Evolutionary conservation across 1,284 basidiomycete species (phyloP).

Genomic region (Rhodotorula glutinis): DNA sequence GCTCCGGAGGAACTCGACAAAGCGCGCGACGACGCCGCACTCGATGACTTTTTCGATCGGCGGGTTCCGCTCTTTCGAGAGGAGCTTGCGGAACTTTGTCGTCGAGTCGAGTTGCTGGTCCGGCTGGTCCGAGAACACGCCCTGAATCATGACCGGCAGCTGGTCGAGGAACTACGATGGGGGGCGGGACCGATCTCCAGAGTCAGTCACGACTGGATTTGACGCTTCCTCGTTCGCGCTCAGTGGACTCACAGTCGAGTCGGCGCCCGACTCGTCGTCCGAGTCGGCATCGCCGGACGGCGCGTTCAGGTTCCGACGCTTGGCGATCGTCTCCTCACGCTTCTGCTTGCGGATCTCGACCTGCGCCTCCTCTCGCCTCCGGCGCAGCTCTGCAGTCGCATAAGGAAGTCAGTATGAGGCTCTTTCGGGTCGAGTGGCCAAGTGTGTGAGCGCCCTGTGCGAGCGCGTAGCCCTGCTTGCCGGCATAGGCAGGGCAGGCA

Average conservation of each 20-base stretch:
- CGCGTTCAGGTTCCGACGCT: constrained; percentile 86
- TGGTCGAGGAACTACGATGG: constrained; percentile 55
- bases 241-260: constrained; percentile 60
- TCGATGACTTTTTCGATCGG: constrained; percentile 99
- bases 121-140: constrained; percentile 86
- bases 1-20: constrained; percentile 87
- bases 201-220: no score
- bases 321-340: constrained; percentile 93
- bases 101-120: constrained; percentile 93
- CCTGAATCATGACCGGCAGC: constrained; percentile 72
- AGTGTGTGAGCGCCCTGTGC: no score
- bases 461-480: no score
- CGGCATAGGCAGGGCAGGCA: background rate
- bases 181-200: no score
- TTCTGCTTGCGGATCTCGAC: constrained; percentile 96
- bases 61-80: constrained; percentile 99
- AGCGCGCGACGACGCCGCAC: constrained; percentile 93
- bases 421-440: no score
- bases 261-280: constrained; percentile 40
- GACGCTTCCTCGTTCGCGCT: no score
- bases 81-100: constrained; percentile 90
- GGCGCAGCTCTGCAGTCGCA: constrained; percentile 59
- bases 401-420: background rate
- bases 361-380: constrained; percentile 92
- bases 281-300: constrained; percentile 56